Base-by-base conservation (phyloP, 2,329 filamentous ascomycete species). In the Diplodia seriata region DNA sequence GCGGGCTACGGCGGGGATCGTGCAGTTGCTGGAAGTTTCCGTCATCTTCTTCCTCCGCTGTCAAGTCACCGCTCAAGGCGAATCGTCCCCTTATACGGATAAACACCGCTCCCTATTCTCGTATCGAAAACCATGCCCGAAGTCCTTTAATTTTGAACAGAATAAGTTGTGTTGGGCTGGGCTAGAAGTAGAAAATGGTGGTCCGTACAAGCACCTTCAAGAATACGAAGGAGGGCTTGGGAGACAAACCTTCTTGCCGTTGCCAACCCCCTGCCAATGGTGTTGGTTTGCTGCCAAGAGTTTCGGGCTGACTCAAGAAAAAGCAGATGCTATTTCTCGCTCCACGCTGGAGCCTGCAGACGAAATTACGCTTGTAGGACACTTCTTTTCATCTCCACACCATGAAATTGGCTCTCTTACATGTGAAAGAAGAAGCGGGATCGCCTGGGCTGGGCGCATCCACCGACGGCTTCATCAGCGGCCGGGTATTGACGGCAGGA, bases 171-270 rank as follows among this genome's bases (percentile, higher is more conserved):
- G 20, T 18, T n/a, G 9, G 59, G 20, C 29, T 8, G 43, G 12
- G 50, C 15, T 8, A n/a, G 26, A 43, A 47, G 20, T n/a, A 54
- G n/a, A 11, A 33, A 31, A 55, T 4, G n/a, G 33, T n/a, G 36
- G 33, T 62, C 29, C 59, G 59, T 50, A 38, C 31, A 26, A 63
- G 47, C 47, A 63, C 23, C 31, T 36, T 31, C 47, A 51, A 63
- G 31, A 26, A 49, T 15, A 20, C 29, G 38, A 50, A 26, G 15
- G 6, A 26, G 26, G 15, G 26, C 47, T 63, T 50, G 43, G 57
- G n/a, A 14, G 38, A 40, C 18, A 40, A 62, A 50, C 43, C 47
- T 51, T 51, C 31, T 40, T 36, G 31, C 31, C 23, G 12, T 63
- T 51, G n/a, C 43, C 43, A 51, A 63, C 6, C 26, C 47, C 50